Base-by-base conservation (phyloP, 768 basidiomycete genomes). In the Chalciporus chontae region DNA sequence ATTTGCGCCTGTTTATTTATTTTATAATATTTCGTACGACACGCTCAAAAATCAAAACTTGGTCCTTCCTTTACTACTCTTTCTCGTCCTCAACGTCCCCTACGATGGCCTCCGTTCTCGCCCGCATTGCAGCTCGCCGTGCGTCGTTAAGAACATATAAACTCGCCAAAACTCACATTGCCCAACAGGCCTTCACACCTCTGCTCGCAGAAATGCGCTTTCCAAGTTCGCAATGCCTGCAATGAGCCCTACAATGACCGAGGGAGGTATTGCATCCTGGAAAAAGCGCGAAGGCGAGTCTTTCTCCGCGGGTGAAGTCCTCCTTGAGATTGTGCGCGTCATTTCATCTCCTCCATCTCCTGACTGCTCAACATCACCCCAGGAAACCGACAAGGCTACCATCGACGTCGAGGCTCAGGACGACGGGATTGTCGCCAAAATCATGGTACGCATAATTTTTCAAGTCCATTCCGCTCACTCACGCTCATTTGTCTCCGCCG, bases 361-460 rank as follows among this genome's bases (percentile, higher is more conserved):
- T 37, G 31, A 43, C 44, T 52, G 21, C 45, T 54, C 39, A 57
- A 46, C 21, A 40, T 46, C 45, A 50, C 50, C 13, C 54, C 50
- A 95, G 93, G 96, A 99, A 86, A 99, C 96, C 47, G 96, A 99
- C 85, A 99, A 99, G 80, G 95, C 96, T 18, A 94, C 94, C 42
- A 98, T 99, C 71, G 96, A 99, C 73, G 95, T 99, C 31, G 96
- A 99, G 73, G 93, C 96, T 8, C 94, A 94, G 74, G 96, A 98
- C 38, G 96, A 99, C 59, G 96, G 96, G 59, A 73, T 98, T 55
- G 75, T 99, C 52, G 94, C 90, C 45, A 98, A 98, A 81, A 96
- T 99, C 59, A 85, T 99, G 48, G 94, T 94, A 72, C 50, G 90
- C 26, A 37, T 73, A 23, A 24, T 15, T 9, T 17, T 24, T 10